These are phyloP conservation scores for Ogataea pini DNA, from an alignment of 805 yeast species.

Conservation along the genomic window DNA sequence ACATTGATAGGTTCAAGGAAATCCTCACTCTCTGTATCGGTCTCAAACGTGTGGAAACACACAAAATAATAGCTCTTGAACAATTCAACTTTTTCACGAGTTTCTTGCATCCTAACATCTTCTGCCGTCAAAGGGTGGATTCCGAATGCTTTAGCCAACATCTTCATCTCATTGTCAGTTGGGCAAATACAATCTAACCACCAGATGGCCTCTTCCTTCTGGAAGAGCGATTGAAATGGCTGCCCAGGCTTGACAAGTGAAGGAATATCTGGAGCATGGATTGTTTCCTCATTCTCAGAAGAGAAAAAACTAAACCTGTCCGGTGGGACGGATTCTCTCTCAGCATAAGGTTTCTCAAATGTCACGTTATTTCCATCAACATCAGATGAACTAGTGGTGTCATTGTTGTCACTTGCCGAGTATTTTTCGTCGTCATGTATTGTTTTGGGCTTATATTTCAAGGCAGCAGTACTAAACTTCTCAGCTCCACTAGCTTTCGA, in stretches of 20 bases:
- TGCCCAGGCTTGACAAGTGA: slow-evolving; percentile 68
- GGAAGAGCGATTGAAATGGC: slow-evolving; percentile 67
- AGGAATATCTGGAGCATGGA: slow-evolving; percentile 86
- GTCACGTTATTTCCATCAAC: slow-evolving; percentile 21
- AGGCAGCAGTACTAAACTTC: slow-evolving; percentile 50
- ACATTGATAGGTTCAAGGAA: slow-evolving; percentile 80
- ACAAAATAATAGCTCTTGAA: slow-evolving; percentile 90
- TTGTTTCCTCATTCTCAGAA: slow-evolving; percentile 79
- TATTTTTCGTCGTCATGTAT: slow-evolving; percentile 16
- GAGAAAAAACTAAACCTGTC: slow-evolving; percentile 84
- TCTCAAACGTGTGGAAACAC: slow-evolving; percentile 94
- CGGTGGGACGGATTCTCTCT: slow-evolving; percentile 44
- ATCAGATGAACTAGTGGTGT: slow-evolving; percentile 13
- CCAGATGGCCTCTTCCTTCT: slow-evolving; percentile 79
- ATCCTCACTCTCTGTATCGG: slow-evolving; percentile 78
- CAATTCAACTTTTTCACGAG: slow-evolving; percentile 95
- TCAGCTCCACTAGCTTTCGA: slow-evolving; percentile 38
- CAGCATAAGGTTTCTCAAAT: slow-evolving; percentile 20
- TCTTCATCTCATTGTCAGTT: slow-evolving; percentile 92
- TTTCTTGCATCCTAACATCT: slow-evolving; percentile 94
- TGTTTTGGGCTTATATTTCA: slow-evolving; percentile 58
- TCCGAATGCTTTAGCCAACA: slow-evolving; percentile 89
- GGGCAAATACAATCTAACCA: slow-evolving; percentile 96
- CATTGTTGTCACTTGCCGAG: slow-evolving; percentile 1
- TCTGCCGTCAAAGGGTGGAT: slow-evolving; percentile 98